Evolutionary conservation across 1,139 yeast genomes (phyloP).

Genomic region (Blastobotrys capitulatus): DNA sequence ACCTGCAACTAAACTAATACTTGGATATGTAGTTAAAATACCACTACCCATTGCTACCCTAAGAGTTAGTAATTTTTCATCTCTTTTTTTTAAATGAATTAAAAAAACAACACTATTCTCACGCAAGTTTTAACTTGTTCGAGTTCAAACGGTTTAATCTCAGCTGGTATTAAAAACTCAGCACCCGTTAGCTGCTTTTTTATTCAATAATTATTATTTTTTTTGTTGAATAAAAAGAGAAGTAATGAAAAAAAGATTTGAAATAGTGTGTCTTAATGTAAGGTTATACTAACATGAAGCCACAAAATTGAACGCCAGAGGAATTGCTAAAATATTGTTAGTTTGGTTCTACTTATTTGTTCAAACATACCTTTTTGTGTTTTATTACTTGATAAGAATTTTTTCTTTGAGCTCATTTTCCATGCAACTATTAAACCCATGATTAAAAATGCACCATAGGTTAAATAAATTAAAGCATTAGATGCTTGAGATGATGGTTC

Average conservation of each 20-base stretch:
- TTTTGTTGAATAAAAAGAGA: too few species aligned
- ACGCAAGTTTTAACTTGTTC: constrained; percentile 88
- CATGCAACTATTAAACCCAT: constrained; percentile 34
- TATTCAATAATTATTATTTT: not conserved
- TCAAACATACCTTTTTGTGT: constrained; percentile 55
- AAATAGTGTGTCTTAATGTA: not conserved
- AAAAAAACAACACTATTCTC: constrained; percentile 44
- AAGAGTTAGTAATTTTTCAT: not conserved
- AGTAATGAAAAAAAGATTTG: too few species aligned
- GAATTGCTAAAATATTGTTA: constrained; percentile 40
- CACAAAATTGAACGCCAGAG: constrained; percentile 75
- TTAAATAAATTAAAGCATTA: constrained; percentile 71
- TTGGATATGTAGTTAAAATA: constrained; percentile 75
- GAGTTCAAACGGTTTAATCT: constrained; percentile 77
- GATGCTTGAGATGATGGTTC: constrained; percentile 44
- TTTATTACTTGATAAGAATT: constrained; percentile 70
- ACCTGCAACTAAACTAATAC: constrained; percentile 82
- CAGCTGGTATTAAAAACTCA: constrained; percentile 41
- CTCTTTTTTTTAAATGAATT: not conserved
- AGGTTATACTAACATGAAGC: constrained; percentile 70
- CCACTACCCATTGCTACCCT: constrained; percentile 82
- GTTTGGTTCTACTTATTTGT: constrained; percentile 5
- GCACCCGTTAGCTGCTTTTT: constrained; percentile 5
- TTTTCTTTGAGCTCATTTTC: constrained; percentile 33
- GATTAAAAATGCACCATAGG: constrained; percentile 59